phyloP scores from a whole-genome alignment of 2,329 filamentous ascomycete genomes.

The Phialemoniopsis sp. region DNA sequence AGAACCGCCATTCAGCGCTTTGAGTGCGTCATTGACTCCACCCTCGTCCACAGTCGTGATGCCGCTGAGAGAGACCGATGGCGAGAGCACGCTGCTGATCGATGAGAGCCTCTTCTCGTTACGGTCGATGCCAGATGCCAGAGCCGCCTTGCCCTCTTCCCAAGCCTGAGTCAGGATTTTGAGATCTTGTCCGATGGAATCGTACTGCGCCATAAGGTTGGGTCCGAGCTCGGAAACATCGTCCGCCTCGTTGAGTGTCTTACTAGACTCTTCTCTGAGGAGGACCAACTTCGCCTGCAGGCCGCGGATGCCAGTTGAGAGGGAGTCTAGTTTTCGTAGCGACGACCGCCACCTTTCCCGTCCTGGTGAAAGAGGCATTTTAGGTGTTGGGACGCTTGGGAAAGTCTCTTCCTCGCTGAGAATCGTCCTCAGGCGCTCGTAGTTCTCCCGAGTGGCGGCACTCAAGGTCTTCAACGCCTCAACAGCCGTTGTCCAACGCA shows the following conservation, averaged over 20 bases:
- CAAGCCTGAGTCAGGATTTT: constrained; percentile 76
- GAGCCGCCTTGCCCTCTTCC: constrained; percentile 80
- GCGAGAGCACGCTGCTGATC: constrained; percentile 55
- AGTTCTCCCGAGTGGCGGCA: constrained; percentile 55
- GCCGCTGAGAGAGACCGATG: constrained; percentile 61
- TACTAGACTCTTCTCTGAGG: constrained; percentile 83
- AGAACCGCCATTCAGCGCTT: constrained; percentile 64
- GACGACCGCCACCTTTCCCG: constrained; percentile 83
- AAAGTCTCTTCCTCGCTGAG: constrained; percentile 74
- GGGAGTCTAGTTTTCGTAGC: constrained; percentile 79
- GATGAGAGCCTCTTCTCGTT: constrained; percentile 69
- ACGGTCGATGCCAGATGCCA: constrained; percentile 77
- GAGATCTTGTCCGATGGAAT: constrained; percentile 87
- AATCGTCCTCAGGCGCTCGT: constrained; percentile 62
- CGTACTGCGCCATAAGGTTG: constrained; percentile 83
- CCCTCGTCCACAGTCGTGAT: constrained; percentile 58
- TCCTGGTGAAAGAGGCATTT: constrained; percentile 61
- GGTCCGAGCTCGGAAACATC: constrained; percentile 73
- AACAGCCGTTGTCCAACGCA: constrained; percentile 73
- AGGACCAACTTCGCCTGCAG: constrained; percentile 94
- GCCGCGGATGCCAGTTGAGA: constrained; percentile 86
- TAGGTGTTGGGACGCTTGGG: constrained; percentile 50
- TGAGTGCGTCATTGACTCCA: constrained; percentile 58
- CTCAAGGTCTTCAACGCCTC: constrained; percentile 69
- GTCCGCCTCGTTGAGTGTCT: constrained; percentile 68